Percentiles rank a stretch among this genome's conserved stretches.
These are phyloP conservation scores for Medicago truncatula DNA, from an alignment of 306 rosid genomes.

Conservation along the genomic window MtrunA17r5.0-ANR NC_053042.1:16364001-16364500, in stretches of 20 bases:
- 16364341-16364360: slow-evolving; percentile 49
- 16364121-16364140: too few species aligned
- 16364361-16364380: slow-evolving; percentile 89
- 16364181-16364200: too few species aligned
- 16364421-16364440: slow-evolving; percentile 74
- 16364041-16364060: too few species aligned
- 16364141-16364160: not conserved
- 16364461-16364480: slow-evolving; percentile 88
- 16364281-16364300: slow-evolving; percentile 27
- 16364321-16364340: too few species aligned
- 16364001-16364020: too few species aligned
- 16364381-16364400: slow-evolving; percentile 87
- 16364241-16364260: not conserved
- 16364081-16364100: too few species aligned
- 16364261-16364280: slow-evolving; percentile 6
- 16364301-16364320: slow-evolving; percentile 3
- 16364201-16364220: not conserved
- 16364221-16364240: not conserved
- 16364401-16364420: slow-evolving; percentile 80
- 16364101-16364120: too few species aligned
- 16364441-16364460: slow-evolving; percentile 74
- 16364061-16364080: too few species aligned
- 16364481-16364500: slow-evolving; percentile 86
- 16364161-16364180: not conserved
- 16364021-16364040: too few species aligned